Evolutionary conservation across 2,329 filamentous ascomycete genomes (phyloP).

Genomic region (Didymella segeticola): DNA sequence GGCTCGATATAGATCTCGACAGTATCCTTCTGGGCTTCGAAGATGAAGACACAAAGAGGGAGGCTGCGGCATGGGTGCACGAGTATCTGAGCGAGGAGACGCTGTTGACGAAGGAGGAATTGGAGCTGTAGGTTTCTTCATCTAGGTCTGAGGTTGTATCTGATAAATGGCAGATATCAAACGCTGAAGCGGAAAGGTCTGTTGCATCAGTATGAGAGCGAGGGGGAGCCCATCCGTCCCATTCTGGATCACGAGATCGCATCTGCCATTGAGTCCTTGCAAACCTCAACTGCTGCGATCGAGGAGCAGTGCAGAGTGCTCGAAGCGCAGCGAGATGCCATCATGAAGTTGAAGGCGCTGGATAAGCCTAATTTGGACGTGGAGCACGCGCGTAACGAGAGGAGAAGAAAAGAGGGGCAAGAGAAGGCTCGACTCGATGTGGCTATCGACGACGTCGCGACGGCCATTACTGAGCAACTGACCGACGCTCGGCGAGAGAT

Average conservation of each 20-base stretch:
- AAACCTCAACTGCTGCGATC: conserved; percentile 68
- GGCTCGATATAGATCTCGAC: conserved; percentile 52
- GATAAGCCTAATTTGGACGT: conserved; percentile 50
- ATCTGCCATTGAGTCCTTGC: conserved; percentile 68
- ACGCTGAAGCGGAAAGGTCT: conserved; percentile 43
- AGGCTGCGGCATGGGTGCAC: conserved; percentile 54
- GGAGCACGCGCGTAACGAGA: conserved; percentile 49
- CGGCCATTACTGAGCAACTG: conserved; percentile 43
- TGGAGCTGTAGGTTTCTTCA: conserved; percentile 51
- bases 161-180: conserved; percentile 34
- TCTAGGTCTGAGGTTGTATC: not conserved
- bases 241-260: conserved; percentile 67
- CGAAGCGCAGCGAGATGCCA: conserved; percentile 66
- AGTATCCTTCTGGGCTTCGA: conserved; percentile 58
- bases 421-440: conserved; percentile 54
- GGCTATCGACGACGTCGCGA: conserved; percentile 43
- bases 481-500: conserved; percentile 56
- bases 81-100: conserved; percentile 56
- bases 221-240: conserved; percentile 49
- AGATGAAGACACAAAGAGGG: conserved; percentile 48
- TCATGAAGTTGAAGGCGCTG: conserved; percentile 62
- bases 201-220: conserved; percentile 39
- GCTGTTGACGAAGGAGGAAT: conserved; percentile 57
- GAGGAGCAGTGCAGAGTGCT: conserved; percentile 68
- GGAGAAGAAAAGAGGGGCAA: conserved; percentile 44